These are phyloP conservation scores for Oryza brachyantha DNA, from an alignment of 176 grass and related monocot species.

Conservation along the genomic window DNA sequence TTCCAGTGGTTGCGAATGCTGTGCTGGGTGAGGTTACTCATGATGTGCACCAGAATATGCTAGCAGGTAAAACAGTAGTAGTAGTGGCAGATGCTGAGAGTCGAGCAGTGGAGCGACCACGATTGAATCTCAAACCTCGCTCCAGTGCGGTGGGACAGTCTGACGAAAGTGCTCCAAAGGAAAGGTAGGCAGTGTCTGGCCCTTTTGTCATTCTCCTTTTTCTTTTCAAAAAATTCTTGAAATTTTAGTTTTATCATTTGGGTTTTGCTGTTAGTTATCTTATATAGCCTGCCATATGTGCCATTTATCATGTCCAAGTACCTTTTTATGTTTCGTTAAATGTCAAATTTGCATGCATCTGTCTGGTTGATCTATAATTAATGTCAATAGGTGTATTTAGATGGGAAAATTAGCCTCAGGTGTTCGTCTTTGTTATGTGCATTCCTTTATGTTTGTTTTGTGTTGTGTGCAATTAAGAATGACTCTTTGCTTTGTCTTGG, in stretches of 20 bases:
- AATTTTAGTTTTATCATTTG: background rate
- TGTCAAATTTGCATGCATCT: background rate
- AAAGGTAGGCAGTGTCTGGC: slow-evolving; percentile 45
- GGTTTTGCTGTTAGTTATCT: background rate
- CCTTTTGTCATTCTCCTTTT: slow-evolving; percentile 4
- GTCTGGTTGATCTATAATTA: background rate
- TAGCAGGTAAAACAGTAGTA: slow-evolving; percentile 36
- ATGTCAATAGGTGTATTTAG: background rate
- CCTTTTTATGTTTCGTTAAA: background rate
- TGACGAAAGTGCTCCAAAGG: slow-evolving; percentile 57
- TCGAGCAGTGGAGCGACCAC: slow-evolving; percentile 49
- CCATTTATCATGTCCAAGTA: background rate
- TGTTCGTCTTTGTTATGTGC: background rate
- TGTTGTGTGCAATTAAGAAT: background rate
- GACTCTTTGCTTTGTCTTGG: background rate
- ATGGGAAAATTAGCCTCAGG: background rate
- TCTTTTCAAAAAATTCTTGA: background rate
- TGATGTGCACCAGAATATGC: slow-evolving; percentile 47
- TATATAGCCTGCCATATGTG: background rate
- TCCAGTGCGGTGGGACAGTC: slow-evolving; percentile 45
- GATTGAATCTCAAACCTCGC: slow-evolving; percentile 81
- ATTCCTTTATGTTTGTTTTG: background rate
- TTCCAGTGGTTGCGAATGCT: slow-evolving; percentile 10
- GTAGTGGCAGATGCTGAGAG: slow-evolving; percentile 42
- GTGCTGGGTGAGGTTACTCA: slow-evolving; percentile 42